Percentiles rank a stretch among this genome's conserved stretches.
Evolutionary conservation across 306 rosid species (phyloP).

Genomic region (Malus sieversii): DNA sequence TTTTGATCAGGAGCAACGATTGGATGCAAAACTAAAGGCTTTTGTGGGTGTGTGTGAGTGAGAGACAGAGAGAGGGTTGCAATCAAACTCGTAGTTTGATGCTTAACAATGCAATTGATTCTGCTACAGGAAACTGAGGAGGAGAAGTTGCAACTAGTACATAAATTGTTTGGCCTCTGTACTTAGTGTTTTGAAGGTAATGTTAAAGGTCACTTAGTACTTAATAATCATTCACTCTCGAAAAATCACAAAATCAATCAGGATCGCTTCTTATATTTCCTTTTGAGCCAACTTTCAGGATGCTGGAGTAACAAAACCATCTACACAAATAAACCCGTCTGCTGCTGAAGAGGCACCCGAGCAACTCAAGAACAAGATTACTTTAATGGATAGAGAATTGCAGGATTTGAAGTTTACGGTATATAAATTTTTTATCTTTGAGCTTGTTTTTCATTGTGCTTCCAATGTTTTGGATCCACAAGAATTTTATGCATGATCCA

Average conservation of each 20-base stretch:
- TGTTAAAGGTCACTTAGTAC: not conserved
- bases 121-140: constrained; percentile 58
- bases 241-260: not conserved
- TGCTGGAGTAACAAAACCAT: constrained; percentile 67
- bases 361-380: constrained; percentile 41
- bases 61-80: not conserved
- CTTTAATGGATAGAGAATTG: constrained; percentile 60
- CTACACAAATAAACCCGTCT: constrained; percentile 43
- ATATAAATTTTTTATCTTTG: not conserved
- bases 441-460: not conserved
- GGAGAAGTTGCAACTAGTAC: constrained; percentile 77
- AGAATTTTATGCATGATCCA: not conserved
- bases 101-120: constrained; percentile 16
- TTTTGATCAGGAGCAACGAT: constrained; percentile 71
- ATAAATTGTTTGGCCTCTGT: constrained; percentile 56
- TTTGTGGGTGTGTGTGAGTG: not conserved
- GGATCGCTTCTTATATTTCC: not conserved
- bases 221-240: not conserved
- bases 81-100: not conserved
- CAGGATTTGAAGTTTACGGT: constrained; percentile 76
- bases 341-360: constrained; percentile 72
- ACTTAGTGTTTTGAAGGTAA: constrained; percentile 63
- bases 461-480: not conserved
- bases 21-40: constrained; percentile 61
- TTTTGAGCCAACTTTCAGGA: constrained; percentile 39